These are phyloP conservation scores for Naganishia sp. DNA, from an alignment of 1,284 basidiomycete species.

Conservation along the genomic window DNA sequence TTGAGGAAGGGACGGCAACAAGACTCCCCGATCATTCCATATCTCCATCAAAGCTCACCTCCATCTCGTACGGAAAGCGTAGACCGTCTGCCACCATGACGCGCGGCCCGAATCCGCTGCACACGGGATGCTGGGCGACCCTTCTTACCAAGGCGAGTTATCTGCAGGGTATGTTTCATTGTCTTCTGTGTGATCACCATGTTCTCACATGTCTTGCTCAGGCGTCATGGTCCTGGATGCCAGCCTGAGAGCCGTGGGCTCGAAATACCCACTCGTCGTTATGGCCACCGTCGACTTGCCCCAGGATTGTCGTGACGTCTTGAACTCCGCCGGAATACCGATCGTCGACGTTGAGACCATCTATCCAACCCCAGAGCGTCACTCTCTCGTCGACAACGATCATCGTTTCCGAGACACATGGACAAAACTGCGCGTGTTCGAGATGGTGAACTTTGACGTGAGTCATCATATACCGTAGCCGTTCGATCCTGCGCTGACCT, in stretches of 20 bases:
- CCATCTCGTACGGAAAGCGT: not conserved
- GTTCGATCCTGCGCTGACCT: not conserved
- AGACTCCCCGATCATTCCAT: too few relatives aligned
- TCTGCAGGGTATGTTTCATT: slow-evolving; percentile 55
- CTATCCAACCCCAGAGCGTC: slow-evolving; percentile 59
- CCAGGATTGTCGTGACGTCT: slow-evolving; percentile 60
- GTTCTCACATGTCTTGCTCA: slow-evolving; percentile 27
- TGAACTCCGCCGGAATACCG: slow-evolving; percentile 61
- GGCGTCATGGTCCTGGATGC: slow-evolving; percentile 67
- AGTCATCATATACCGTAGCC: slow-evolving; percentile 36
- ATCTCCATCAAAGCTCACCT: not conserved
- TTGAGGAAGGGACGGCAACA: too few relatives aligned
- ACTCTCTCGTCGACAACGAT: slow-evolving; percentile 61
- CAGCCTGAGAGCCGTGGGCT: slow-evolving; percentile 64
- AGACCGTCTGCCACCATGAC: slow-evolving; percentile 6
- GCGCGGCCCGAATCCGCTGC: not conserved
- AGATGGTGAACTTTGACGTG: slow-evolving; percentile 73
- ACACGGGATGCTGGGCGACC: slow-evolving; percentile 61
- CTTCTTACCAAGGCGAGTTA: slow-evolving; percentile 69
- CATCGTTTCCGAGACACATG: slow-evolving; percentile 78
- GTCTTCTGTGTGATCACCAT: not conserved
- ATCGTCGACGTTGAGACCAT: slow-evolving; percentile 66
- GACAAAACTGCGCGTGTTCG: slow-evolving; percentile 83
- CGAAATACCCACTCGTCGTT: slow-evolving; percentile 76
- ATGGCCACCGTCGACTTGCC: slow-evolving; percentile 72